Evolutionary conservation across 345 rosid species (phyloP).

Genomic region (Boechera retrofracta): DNA sequence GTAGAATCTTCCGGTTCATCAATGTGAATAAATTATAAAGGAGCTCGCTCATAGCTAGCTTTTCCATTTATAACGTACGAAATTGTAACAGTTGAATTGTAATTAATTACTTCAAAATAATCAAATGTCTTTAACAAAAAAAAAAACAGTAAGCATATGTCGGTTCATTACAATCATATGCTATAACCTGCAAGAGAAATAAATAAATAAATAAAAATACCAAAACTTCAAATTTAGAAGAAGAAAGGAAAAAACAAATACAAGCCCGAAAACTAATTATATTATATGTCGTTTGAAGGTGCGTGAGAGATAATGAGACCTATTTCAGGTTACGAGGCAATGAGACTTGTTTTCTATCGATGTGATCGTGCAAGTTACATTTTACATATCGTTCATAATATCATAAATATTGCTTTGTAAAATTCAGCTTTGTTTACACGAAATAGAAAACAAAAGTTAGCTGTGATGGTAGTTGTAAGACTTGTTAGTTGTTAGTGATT

Average conservation of each 20-base stretch:
- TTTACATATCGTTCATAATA: neutral
- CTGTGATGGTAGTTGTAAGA: too few species aligned
- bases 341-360: neutral
- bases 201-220: too few species aligned
- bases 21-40: neutral
- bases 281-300: neutral
- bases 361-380: constrained; percentile 1
- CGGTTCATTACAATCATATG: neutral
- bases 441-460: too few species aligned
- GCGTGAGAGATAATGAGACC: neutral
- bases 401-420: too few species aligned
- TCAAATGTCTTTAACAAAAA: too few species aligned
- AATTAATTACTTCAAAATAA: neutral
- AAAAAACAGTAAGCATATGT: neutral
- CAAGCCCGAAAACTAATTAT: neutral
- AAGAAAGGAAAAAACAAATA: neutral
- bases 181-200: too few species aligned
- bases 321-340: neutral
- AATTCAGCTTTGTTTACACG: too few species aligned
- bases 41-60: neutral
- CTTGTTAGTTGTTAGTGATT: too few species aligned
- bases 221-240: neutral
- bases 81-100: neutral
- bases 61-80: neutral
- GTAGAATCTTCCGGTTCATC: neutral